Base-by-base conservation (phyloP, 2,329 filamentous ascomycete genomes). In the Geoglossum cookeanum region DNA sequence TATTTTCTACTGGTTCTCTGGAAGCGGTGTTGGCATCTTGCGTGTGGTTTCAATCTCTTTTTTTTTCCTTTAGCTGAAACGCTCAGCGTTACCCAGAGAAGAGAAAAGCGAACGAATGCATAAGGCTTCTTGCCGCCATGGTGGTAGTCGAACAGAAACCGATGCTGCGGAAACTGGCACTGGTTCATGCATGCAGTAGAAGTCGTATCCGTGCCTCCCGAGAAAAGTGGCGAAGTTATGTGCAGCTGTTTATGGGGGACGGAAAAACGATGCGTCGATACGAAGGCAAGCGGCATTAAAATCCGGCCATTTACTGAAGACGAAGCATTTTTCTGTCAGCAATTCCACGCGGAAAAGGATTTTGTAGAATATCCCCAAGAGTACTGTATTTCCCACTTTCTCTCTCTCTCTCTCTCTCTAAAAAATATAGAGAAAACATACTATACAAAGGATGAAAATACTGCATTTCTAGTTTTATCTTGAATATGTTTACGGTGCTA, bases 11-110 rank as follows among this genome's bases (percentile, higher is more conserved):
- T 33, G 48, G 48, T 52, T 42, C 39, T 42, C 39, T 42, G 39
- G 39, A 42, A 42, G 39, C 13, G 48, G 49, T 53, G 49, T 53
- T 53, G 49, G 49, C 49, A 53, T 35, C 17, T 53, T 53, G 30
- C 49, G 49, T 37, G 30, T 35, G 30, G 29, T 53, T 37, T 32
- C 15, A 32, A 22, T 22, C 22, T 22, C 22, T 22, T 15, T 42
- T 11, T 15, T 42, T 15, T 35, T 7, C 15, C 49, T 37, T 53
- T 53, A 15, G 49, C 32, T 53, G 49, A 53, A 53, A 22, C 17
- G n/a, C 33, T 37, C 49, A 35, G 32, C 32, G 33, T n/a, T 9
- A 22, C n/a, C 37, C 49, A 13, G 49, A 35, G 33, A 53, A 32
- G 49, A 53, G 17, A 53, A 53, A 45, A 32, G 33, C 37, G 49